Percentiles rank a stretch among this genome's conserved stretches.
Evolutionary conservation across 768 basidiomycete genomes (phyloP).

Genomic region (Tulasnella calospora): DNA sequence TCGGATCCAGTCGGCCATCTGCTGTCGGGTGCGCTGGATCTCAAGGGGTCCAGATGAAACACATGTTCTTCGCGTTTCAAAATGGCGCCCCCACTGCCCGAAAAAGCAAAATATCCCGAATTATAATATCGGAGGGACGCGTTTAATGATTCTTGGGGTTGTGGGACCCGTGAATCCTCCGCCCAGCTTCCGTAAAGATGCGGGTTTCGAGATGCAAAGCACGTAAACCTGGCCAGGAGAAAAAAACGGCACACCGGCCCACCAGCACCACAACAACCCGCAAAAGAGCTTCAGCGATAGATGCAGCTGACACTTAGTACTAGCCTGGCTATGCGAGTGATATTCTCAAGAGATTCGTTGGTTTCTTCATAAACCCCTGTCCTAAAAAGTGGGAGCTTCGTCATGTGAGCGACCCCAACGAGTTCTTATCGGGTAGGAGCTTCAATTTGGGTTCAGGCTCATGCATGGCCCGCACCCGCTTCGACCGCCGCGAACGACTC

Average conservation of each 20-base stretch:
- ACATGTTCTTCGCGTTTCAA: constrained; percentile 7
- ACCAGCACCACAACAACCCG: not conserved
- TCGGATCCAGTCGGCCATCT: constrained; percentile 5
- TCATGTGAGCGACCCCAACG: constrained; percentile 9
- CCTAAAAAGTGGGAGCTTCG: constrained; percentile 3
- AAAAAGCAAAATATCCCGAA: constrained; percentile 2
- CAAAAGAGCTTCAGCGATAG: not conserved
- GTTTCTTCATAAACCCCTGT: not conserved
- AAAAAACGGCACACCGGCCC: constrained; percentile 2
- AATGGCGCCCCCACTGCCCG: not conserved
- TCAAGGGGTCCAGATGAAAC: constrained; percentile 7
- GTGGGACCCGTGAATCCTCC: constrained; percentile 8
- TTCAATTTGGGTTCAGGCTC: constrained; percentile 6
- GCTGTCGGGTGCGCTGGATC: constrained; percentile 2
- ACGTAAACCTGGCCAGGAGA: not conserved
- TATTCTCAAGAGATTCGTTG: not conserved
- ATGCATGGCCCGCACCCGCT: not conserved
- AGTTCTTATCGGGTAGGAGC: constrained; percentile 9
- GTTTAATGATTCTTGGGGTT: not conserved
- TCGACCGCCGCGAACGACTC: not conserved
- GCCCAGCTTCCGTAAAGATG: not conserved
- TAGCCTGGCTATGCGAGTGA: not conserved
- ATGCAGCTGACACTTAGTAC: not conserved
- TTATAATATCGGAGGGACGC: not conserved
- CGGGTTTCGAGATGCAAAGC: not conserved